These are phyloP conservation scores for Claviceps citrina DNA, from an alignment of 2,329 filamentous ascomycete species.

Conservation along the genomic window DNA sequence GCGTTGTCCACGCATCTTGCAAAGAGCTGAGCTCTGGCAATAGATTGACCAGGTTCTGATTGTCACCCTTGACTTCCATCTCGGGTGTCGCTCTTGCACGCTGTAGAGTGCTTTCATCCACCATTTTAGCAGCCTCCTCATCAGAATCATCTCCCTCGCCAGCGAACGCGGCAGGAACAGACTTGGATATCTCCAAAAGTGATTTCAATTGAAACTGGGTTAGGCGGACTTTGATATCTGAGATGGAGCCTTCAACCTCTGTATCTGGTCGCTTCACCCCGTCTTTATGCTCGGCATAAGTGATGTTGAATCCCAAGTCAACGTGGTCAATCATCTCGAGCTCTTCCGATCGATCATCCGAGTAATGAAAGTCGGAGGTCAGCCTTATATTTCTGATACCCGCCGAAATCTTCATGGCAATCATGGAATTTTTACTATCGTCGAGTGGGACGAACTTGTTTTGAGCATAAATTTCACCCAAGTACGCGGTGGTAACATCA, in stretches of 20 bases:
- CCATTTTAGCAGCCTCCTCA: slow-evolving; percentile 58
- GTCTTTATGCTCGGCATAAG: slow-evolving; percentile 71
- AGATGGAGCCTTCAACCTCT: slow-evolving; percentile 83
- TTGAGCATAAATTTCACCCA: slow-evolving; percentile 94
- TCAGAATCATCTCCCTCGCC: slow-evolving; percentile 51
- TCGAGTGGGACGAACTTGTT: slow-evolving; percentile 82
- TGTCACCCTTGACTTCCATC: slow-evolving; percentile 17
- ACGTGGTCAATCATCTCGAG: slow-evolving; percentile 95
- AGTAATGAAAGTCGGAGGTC: slow-evolving; percentile 78
- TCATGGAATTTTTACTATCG: slow-evolving; percentile 54
- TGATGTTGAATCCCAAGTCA: slow-evolving; percentile 83
- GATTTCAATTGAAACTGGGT: slow-evolving; percentile 88
- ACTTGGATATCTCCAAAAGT: slow-evolving; percentile 69
- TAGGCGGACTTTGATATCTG: slow-evolving; percentile 76
- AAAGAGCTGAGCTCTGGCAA: slow-evolving; percentile 55
- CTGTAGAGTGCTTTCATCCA: slow-evolving; percentile 42
- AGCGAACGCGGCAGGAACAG: slow-evolving; percentile 75
- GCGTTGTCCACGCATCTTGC: slow-evolving; percentile 70
- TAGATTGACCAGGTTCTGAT: slow-evolving; percentile 36
- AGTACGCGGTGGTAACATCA: slow-evolving; percentile 78
- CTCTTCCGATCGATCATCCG: slow-evolving; percentile 58
- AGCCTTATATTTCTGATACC: slow-evolving; percentile 86
- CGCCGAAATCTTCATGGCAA: slow-evolving; percentile 77
- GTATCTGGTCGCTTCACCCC: slow-evolving; percentile 72
- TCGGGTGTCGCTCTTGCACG: slow-evolving; percentile 27